Evolutionary conservation across 73 alveolate genomes (phyloP).

Genomic region (Tetrahymena borealis): DNA sequence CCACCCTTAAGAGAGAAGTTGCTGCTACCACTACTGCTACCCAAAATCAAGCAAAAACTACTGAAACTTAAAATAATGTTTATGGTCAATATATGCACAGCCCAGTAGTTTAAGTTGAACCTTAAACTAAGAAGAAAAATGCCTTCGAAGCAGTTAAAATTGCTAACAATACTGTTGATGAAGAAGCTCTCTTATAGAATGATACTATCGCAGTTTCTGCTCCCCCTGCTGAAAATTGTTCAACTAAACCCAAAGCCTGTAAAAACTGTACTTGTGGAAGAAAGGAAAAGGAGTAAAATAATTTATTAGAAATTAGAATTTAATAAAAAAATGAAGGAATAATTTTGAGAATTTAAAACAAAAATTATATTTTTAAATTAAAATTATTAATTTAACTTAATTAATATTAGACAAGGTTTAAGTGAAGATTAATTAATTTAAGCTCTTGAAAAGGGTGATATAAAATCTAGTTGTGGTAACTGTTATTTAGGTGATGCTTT

Average conservation of each 20-base stretch:
- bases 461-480: conserved; percentile 74
- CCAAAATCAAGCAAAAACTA: not conserved
- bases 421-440: conserved; percentile 33
- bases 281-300: conserved; percentile 52
- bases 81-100: not conserved
- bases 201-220: conserved; percentile 37
- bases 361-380: not conserved
- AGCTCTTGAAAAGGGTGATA: conserved; percentile 56
- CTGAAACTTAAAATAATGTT: not conserved
- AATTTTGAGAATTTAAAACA: not conserved
- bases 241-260: conserved; percentile 79
- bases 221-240: conserved; percentile 42
- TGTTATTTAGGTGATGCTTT: conserved; percentile 92
- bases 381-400: not conserved
- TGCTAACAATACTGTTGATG: conserved; percentile 1
- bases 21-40: not conserved
- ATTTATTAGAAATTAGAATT: not conserved
- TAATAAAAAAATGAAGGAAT: not conserved
- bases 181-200: conserved; percentile 68
- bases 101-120: not conserved
- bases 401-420: conserved; percentile 52
- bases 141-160: not conserved
- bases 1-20: not conserved
- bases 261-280: conserved; percentile 90
- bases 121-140: not conserved